Percentiles rank a stretch among this genome's conserved stretches.
phyloP scores from a whole-genome alignment of 495 filamentous ascomycete genomes.

The Astrocystis sublimbata region DNA sequence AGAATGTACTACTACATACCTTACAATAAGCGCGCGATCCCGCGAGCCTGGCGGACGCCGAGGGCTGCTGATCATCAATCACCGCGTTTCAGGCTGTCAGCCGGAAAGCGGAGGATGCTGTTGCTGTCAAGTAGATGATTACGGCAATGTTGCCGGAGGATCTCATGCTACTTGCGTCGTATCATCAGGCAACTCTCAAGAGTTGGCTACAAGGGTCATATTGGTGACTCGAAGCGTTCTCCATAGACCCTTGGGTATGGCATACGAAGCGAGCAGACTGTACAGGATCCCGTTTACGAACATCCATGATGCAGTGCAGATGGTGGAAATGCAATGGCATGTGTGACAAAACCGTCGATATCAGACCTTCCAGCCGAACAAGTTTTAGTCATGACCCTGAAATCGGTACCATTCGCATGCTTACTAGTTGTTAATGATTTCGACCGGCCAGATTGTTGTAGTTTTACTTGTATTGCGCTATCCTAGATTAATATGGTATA shows the following conservation, averaged over 20 bases:
- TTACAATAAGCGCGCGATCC: conserved; percentile 1
- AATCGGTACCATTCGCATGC: no score
- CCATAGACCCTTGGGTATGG: neutral
- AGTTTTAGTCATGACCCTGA: no score
- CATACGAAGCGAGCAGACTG: neutral
- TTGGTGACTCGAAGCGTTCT: neutral
- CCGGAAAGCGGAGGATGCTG: neutral
- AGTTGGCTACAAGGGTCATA: neutral
- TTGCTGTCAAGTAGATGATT: no score
- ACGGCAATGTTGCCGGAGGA: conserved; percentile 1
- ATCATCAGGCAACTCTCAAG: conserved; percentile 12
- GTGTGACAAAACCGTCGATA: neutral
- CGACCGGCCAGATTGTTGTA: no score
- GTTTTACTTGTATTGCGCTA: neutral
- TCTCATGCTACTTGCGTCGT: conserved; percentile 1
- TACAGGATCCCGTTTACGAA: neutral
- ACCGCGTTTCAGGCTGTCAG: neutral
- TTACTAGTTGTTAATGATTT: neutral
- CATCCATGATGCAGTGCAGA: neutral
- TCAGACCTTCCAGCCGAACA: neutral
- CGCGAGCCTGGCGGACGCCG: neutral
- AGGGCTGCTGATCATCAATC: conserved; percentile 10
- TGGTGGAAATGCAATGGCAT: neutral
- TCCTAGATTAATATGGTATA: conserved; percentile 5
- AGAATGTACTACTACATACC: no score